Base-by-base conservation (phyloP, 2,329 filamentous ascomycete species). In the Aurifilum marmelostoma region DNA sequence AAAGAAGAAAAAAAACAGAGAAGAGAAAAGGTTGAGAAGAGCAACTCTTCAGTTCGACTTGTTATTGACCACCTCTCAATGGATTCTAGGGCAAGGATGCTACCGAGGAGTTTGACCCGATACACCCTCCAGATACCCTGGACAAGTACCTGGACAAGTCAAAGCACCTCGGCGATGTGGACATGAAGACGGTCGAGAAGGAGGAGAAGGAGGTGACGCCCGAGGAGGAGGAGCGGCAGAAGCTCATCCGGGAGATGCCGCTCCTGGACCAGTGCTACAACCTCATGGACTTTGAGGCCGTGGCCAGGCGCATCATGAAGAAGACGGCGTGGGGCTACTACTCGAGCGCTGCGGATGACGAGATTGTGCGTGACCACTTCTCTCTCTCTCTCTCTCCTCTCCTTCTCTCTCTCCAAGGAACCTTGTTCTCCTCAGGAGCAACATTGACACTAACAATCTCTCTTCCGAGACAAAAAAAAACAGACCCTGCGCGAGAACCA, bases 281-380 rank as follows among this genome's bases (percentile, higher is more conserved):
- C 78, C 82, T 97, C 71, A 88, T 96, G 82, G 96, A 99, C 81
- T 99, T 99, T 79, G 96, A 99, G 84, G 89, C 93, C 3, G 95
- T 98, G 47, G 96, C 96, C 6, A 89, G 91, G 75, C 85, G 89
- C 52, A 89, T 97, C 68, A 97, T 98, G 95, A 97, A 97, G 87
- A 97, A 92, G 83, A 91, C 91, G 1, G 95, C 95, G 0, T 99
- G 96, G 96, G 96, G 92, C 34, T 99, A 99, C 83, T 99, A 99
- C 80, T 97, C 93, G 0, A 96, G 92, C 76, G 95, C 93, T 68
- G 93, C 95, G 0, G 93, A 96, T 77, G 93, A 97, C 76, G 92
- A 95, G 80, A 94, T 95, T 80, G 91, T 93, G 78, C 76, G 87
- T 78, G 27, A 27, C 34, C 34, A 34, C 4, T 34, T 32, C 21